Evolutionary conservation across 768 basidiomycete species (phyloP), one percentile per base, ranked within the genome.

Genomic region (Gymnopilus dilepis): DNA sequence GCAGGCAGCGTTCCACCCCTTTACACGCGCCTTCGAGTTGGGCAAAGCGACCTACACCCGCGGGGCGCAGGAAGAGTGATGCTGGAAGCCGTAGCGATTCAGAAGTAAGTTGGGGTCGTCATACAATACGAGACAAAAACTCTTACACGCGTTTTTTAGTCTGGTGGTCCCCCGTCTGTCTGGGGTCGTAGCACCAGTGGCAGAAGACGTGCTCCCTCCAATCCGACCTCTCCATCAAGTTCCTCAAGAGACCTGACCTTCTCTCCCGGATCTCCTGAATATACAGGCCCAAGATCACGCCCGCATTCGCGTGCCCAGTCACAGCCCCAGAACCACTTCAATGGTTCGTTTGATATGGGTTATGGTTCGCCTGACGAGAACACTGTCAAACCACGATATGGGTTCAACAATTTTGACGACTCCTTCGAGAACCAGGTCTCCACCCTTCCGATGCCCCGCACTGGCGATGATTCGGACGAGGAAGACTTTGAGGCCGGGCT

Each of bases 1-100:
- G 83, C 30, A 77, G 92, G 60, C 91, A 92, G 70, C 84, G 92
- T 19, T 81, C 90, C 8, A 86, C 86, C 0, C 92, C 91, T 0
- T 75, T 92, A 2, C 77, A 72, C 56, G 77, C 72, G 1, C 92
- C 92, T 0, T 92, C 92, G 2, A 92, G 89, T 66, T 93, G 91
- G 89, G 70, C 83, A 28, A 88, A 85, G 63, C 84, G 89, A 3
- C 90, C 90, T 4, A 76, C 79, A 15, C 90, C 91, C 13, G 87
- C 88, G 6, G 76, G 81, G 47, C 80, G 92, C 56, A 78, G 91
- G 56, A 90, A 83, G 76, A 93, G 92, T 62, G 84, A 91, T 65
- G 90, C 89, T 9, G 88, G 89, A n/a, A 83, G 81, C 61, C 77
- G 81, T 28, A 93, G 92, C 67, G 92, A 94, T 65, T 86, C 87